Percentiles rank a stretch among this genome's conserved stretches.
phyloP scores from a whole-genome alignment of 129 eudicot species.

The Artemisia annua region DNA sequence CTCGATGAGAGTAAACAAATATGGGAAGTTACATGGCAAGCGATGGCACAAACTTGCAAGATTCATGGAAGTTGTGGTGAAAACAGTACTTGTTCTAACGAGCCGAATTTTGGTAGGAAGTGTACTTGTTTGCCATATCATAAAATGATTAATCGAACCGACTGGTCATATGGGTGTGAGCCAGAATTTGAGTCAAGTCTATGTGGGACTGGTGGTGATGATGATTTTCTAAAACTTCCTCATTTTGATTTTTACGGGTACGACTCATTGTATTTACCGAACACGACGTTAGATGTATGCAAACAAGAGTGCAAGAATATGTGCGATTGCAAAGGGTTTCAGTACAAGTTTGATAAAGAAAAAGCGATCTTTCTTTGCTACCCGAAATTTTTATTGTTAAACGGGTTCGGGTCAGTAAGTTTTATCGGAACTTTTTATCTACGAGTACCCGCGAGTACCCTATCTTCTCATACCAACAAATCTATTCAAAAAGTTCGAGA shows the following conservation, averaged over 20 bases:
- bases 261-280: slow-evolving; percentile 26
- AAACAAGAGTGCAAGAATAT: slow-evolving; percentile 31
- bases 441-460: slow-evolving; percentile 30
- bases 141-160: slow-evolving; percentile 32
- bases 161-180: slow-evolving; percentile 47
- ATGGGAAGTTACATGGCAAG: slow-evolving; percentile 51
- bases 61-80: slow-evolving; percentile 52
- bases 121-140: slow-evolving; percentile 46
- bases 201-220: slow-evolving; percentile 9
- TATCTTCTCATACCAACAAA: slow-evolving; percentile 7
- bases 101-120: slow-evolving; percentile 23
- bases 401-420: slow-evolving; percentile 34
- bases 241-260: slow-evolving; percentile 44
- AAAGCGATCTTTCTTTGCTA: slow-evolving; percentile 40
- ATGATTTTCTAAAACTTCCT: slow-evolving; percentile 25
- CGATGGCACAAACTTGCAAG: slow-evolving; percentile 24
- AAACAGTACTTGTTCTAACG: slow-evolving; percentile 40
- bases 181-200: slow-evolving; percentile 26
- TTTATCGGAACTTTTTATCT: slow-evolving; percentile 29
- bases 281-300: slow-evolving; percentile 37
- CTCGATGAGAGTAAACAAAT: background rate
- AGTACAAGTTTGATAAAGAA: slow-evolving; percentile 18
- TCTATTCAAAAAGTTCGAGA: background rate
- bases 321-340: slow-evolving; percentile 50
- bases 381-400: slow-evolving; percentile 43